Evolutionary conservation across 139 green algal genomes (phyloP).

Genomic region (Microglena sp.): DNA sequence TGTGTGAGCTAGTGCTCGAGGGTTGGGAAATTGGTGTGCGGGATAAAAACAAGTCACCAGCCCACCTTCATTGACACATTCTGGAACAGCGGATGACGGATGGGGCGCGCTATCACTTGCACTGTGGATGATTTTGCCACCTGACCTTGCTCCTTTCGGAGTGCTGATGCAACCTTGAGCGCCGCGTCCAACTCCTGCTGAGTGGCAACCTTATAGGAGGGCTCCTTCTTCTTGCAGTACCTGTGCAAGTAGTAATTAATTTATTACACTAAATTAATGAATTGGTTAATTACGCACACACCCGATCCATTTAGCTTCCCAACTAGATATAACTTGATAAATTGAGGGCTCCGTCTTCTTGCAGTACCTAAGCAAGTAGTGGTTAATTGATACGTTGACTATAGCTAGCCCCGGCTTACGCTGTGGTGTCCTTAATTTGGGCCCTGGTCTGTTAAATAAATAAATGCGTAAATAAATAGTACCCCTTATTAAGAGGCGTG

Average conservation of each 20-base stretch:
- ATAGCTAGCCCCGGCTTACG: too few species aligned
- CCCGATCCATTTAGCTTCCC: too few species aligned
- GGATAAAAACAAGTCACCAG: neutral
- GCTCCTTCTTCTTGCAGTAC: neutral
- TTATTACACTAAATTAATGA: neutral
- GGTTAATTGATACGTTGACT: too few species aligned
- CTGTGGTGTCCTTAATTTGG: too few species aligned
- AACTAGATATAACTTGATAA: too few species aligned
- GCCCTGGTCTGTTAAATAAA: too few species aligned
- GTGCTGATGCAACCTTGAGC: neutral
- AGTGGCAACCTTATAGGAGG: neutral
- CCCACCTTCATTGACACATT: slow-evolving; percentile 14
- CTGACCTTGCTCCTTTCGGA: neutral
- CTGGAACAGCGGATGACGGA: slow-evolving; percentile 31
- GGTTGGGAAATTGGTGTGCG: neutral
- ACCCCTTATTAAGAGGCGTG: too few species aligned
- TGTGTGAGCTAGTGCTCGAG: too few species aligned
- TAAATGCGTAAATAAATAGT: too few species aligned
- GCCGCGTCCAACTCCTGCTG: neutral
- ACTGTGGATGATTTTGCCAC: neutral
- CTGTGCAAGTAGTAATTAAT: neutral
- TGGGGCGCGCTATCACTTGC: slow-evolving; percentile 14
- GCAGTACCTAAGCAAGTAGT: too few species aligned
- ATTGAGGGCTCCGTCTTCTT: too few species aligned
- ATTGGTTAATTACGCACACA: neutral